Percentiles rank a stretch among this genome's conserved stretches.
Evolutionary conservation across 768 basidiomycete genomes (phyloP).

Genomic region (Lentinula sp.): DNA sequence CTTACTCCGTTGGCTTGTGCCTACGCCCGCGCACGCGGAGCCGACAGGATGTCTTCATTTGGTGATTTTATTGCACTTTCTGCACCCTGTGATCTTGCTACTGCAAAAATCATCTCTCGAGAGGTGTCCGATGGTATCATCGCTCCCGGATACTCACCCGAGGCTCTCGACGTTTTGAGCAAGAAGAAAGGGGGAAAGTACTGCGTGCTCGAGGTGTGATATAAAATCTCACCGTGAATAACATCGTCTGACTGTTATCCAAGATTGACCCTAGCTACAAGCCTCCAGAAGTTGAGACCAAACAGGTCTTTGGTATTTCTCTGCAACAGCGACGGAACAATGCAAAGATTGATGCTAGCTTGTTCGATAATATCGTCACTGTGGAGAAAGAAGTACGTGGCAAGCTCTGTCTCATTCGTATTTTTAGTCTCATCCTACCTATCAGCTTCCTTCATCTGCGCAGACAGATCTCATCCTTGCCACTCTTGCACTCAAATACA

Average conservation of each 20-base stretch:
- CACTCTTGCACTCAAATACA: constrained; percentile 96
- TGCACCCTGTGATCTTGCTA: constrained; percentile 86
- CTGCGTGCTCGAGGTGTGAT: constrained; percentile 83
- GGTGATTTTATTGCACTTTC: constrained; percentile 98
- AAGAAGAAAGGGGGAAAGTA: constrained; percentile 99
- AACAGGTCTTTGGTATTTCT: constrained; percentile 90
- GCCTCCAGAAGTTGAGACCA: constrained; percentile 80
- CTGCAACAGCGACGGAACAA: constrained; percentile 91
- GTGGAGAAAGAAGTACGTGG: constrained; percentile 72
- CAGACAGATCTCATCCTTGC: constrained; percentile 93
- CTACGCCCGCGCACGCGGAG: constrained; percentile 96
- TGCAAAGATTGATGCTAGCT: constrained; percentile 70
- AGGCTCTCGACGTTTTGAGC: constrained; percentile 83
- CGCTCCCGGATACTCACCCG: constrained; percentile 84
- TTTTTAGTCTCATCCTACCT: not conserved
- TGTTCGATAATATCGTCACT: constrained; percentile 88
- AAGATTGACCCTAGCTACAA: constrained; percentile 87
- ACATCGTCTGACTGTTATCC: not conserved
- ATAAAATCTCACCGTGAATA: not conserved
- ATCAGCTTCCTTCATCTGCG: constrained; percentile 69
- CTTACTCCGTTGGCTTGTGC: constrained; percentile 87
- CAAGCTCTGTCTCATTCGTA: not conserved
- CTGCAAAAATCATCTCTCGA: constrained; percentile 95
- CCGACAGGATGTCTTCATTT: constrained; percentile 99
- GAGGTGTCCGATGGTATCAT: constrained; percentile 99